These are phyloP conservation scores for Vanilla planifolia DNA, from an alignment of 106 monocot genomes.

Conservation along the genomic window DNA sequence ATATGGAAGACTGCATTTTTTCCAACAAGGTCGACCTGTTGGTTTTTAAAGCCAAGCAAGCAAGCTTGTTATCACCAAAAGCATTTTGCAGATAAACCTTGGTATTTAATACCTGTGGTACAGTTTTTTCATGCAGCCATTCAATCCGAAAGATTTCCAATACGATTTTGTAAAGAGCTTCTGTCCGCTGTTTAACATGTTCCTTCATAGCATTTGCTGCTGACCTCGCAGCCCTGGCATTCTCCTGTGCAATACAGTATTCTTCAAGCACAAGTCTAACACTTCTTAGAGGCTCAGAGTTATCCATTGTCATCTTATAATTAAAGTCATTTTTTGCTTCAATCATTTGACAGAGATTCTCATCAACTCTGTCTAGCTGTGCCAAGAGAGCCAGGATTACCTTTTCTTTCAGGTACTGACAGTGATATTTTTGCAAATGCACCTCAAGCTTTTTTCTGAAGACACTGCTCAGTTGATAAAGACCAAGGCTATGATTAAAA, in stretches of 20 bases:
- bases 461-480: slow-evolving; percentile 57
- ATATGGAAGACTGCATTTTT: slow-evolving; percentile 68
- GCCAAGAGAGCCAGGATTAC: slow-evolving; percentile 53
- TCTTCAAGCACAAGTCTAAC: slow-evolving; percentile 79
- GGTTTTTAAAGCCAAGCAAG: slow-evolving; percentile 43
- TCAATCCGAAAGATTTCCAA: slow-evolving; percentile 76
- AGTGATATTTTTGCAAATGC: slow-evolving; percentile 48
- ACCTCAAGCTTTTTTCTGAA: slow-evolving; percentile 65
- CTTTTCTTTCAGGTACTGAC: slow-evolving; percentile 64
- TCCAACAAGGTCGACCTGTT: slow-evolving; percentile 63
- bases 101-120: slow-evolving; percentile 34
- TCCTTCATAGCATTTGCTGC: slow-evolving; percentile 66
- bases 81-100: slow-evolving; percentile 47
- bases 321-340: slow-evolving; percentile 29
- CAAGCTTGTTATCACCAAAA: slow-evolving; percentile 41
- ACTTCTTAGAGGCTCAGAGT: slow-evolving; percentile 36
- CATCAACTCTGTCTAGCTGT: slow-evolving; percentile 47
- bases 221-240: slow-evolving; percentile 64
- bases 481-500: slow-evolving; percentile 57
- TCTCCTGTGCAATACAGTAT: slow-evolving; percentile 88
- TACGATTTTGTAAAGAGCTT: slow-evolving; percentile 48
- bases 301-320: slow-evolving; percentile 38
- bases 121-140: slow-evolving; percentile 71
- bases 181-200: slow-evolving; percentile 55
- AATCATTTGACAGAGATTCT: slow-evolving; percentile 30